A percentile compares a stretch with the other conserved stretches of the same genome.
phyloP scores from a whole-genome alignment of 257 asterid genomes.

The Nicotiana paniculata region DNA sequence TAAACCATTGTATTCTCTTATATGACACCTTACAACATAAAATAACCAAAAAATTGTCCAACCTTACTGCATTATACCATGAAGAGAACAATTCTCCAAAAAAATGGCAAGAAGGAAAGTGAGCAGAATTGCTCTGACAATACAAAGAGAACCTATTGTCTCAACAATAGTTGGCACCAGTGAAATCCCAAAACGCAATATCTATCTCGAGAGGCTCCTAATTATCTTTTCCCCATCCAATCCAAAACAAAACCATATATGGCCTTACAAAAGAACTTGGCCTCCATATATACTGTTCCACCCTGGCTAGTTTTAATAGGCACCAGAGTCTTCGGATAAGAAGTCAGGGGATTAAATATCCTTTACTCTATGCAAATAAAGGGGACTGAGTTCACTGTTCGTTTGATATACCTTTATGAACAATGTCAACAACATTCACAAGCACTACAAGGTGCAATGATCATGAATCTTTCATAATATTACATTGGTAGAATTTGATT shows the following conservation, averaged over 20 bases:
- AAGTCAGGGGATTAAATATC: not conserved
- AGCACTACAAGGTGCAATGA: not conserved
- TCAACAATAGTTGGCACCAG: not conserved
- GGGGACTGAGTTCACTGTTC: not conserved
- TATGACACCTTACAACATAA: too few species aligned
- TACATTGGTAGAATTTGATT: not conserved
- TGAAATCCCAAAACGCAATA: not conserved
- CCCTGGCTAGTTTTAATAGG: not conserved
- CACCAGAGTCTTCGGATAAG: not conserved
- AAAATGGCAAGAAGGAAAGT: not conserved
- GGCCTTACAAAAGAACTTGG: not conserved
- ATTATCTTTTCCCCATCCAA: not conserved
- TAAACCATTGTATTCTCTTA: too few species aligned
- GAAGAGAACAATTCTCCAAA: not conserved
- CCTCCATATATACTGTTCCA: not conserved
- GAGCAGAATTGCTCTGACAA: not conserved
- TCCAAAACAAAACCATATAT: not conserved
- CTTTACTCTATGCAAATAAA: too few species aligned
- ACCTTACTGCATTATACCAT: not conserved
- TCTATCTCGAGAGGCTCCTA: not conserved
- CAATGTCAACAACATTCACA: not conserved
- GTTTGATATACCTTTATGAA: not conserved
- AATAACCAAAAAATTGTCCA: not conserved
- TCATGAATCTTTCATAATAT: not conserved
- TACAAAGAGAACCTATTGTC: not conserved